Percentiles rank a stretch among this genome's conserved stretches.
Conservation (phyloP, 2,329 filamentous ascomycete species). For the Pseudogymnoascus sp. region DNA sequence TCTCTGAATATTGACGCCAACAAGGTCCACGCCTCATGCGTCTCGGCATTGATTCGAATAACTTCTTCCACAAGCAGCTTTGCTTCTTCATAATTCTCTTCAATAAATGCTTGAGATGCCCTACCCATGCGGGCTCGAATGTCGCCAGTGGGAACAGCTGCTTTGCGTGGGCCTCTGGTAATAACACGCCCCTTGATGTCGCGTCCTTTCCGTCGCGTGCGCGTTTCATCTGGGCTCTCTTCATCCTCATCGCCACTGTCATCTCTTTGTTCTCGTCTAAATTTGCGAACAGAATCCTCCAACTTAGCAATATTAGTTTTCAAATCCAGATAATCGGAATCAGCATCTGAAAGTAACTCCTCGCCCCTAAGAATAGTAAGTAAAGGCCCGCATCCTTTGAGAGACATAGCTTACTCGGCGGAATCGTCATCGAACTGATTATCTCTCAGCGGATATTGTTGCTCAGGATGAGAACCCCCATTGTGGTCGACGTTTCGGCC, state of each 20-base stretch:
- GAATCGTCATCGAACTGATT: not conserved
- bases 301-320: constrained; percentile 33
- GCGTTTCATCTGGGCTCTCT: constrained; percentile 8
- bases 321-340: constrained; percentile 36
- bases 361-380: constrained; percentile 9
- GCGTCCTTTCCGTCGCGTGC: constrained; percentile 12
- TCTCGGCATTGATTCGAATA: constrained; percentile 60
- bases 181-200: constrained; percentile 10
- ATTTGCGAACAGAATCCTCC: constrained; percentile 24
- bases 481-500: not conserved
- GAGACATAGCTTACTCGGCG: not conserved
- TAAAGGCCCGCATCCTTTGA: not conserved
- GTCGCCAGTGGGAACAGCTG: constrained; percentile 59
- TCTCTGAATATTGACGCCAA: constrained; percentile 54
- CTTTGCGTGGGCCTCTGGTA: constrained; percentile 39
- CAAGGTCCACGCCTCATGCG: constrained; percentile 55
- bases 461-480: not conserved
- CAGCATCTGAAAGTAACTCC: constrained; percentile 27
- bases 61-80: constrained; percentile 51
- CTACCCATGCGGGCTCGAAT: constrained; percentile 59
- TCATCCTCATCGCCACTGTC: constrained; percentile 4
- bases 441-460: not conserved
- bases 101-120: constrained; percentile 60
- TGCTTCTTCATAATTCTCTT: constrained; percentile 51
- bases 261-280: constrained; percentile 16